Conservation (phyloP, 345 rosid species). For the Punica granatum region DNA sequence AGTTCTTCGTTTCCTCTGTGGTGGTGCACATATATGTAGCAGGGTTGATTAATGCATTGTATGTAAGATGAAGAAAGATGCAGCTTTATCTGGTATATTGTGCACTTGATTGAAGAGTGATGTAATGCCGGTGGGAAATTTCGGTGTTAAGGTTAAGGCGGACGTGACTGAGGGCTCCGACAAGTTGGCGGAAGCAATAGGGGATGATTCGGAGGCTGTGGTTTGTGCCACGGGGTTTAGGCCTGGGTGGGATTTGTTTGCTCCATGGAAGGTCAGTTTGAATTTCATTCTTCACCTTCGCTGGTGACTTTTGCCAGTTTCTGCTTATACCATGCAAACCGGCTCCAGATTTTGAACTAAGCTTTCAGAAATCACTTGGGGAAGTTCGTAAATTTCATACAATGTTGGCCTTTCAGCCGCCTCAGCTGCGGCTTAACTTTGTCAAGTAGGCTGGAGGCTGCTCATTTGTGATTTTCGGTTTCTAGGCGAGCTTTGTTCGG, state of each 20-base stretch:
- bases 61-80: not conserved
- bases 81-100: not conserved
- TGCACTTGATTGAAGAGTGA: not conserved
- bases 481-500: no score
- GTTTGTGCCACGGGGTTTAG: conserved; percentile 83
- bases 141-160: conserved; percentile 59
- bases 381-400: not conserved
- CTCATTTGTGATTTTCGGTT: no score
- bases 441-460: not conserved
- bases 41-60: not conserved
- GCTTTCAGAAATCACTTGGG: not conserved
- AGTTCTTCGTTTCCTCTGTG: conserved; percentile 8
- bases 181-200: conserved; percentile 74
- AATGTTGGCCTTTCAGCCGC: not conserved
- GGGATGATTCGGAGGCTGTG: conserved; percentile 77
- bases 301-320: not conserved
- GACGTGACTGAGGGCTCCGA: conserved; percentile 79
- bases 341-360: not conserved
- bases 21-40: no score
- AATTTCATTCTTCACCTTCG: not conserved
- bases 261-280: conserved; percentile 73
- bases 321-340: not conserved
- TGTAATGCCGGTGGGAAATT: not conserved
- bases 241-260: conserved; percentile 67
- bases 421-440: not conserved